A percentile compares a stretch with the other conserved stretches of the same genome.
Conservation (phyloP, 768 basidiomycete species). For the Leccinum truebloodii region DNA sequence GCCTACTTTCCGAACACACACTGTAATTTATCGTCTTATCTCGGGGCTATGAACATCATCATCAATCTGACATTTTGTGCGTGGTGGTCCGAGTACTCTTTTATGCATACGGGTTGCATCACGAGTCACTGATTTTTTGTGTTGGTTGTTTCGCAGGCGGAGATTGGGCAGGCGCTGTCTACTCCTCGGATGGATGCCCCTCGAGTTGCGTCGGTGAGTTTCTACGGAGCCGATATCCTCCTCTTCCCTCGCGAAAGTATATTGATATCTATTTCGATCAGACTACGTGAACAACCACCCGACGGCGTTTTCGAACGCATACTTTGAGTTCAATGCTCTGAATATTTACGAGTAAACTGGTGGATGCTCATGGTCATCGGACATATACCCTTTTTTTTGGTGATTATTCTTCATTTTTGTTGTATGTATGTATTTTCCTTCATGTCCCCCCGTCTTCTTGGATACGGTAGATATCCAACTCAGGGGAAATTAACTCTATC, state of each 20-base stretch:
- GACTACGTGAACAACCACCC: slow-evolving; percentile 47
- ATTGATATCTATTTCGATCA: slow-evolving; percentile 28
- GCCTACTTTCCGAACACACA: slow-evolving; percentile 17
- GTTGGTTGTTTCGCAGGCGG: slow-evolving; percentile 21
- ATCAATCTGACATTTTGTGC: slow-evolving; percentile 24
- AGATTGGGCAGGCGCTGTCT: slow-evolving; percentile 30
- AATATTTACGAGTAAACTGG: slow-evolving; percentile 19
- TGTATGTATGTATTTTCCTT: background rate
- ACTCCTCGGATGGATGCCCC: slow-evolving; percentile 25
- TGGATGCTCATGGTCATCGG: background rate
- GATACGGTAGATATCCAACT: background rate
- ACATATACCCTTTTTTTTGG: background rate
- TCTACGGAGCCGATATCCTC: background rate
- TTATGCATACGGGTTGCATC: background rate
- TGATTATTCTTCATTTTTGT: background rate
- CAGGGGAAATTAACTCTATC: background rate
- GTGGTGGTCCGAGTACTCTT: background rate
- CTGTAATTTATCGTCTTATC: slow-evolving; percentile 18
- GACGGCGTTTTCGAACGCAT: slow-evolving; percentile 18
- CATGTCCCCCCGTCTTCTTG: background rate
- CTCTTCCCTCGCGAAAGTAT: background rate
- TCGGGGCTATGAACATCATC: slow-evolving; percentile 22
- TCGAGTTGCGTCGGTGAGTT: slow-evolving; percentile 29
- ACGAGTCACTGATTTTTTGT: background rate
- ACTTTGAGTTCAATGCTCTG: slow-evolving; percentile 26